A percentile compares a stretch with the other conserved stretches of the same genome.
Evolutionary conservation across 805 yeast species (phyloP).

Genomic region (Saccharomycopsis oosterbeekiorum): DNA sequence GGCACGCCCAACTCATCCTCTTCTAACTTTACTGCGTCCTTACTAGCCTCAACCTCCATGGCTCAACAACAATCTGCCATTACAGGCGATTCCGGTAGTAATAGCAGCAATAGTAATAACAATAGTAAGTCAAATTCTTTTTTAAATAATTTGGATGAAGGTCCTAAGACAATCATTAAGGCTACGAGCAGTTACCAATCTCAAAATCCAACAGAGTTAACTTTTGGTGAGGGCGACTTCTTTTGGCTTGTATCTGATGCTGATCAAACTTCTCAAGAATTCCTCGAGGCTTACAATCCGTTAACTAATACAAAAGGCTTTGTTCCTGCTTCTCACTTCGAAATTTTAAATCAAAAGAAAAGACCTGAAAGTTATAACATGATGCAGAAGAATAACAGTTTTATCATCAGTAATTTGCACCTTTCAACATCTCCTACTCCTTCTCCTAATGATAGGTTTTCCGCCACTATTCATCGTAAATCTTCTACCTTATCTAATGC

Average conservation of each 20-base stretch:
- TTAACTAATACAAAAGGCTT: conserved; percentile 65
- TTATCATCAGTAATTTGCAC: conserved; percentile 20
- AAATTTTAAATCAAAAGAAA: conserved; percentile 39
- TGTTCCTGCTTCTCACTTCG: conserved; percentile 82
- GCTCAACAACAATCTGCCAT: not conserved
- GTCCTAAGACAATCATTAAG: conserved; percentile 76
- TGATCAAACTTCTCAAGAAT: conserved; percentile 41
- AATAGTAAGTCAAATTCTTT: conserved; percentile 17
- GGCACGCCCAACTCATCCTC: conserved; percentile 15
- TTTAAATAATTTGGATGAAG: conserved; percentile 26
- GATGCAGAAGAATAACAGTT: conserved; percentile 20
- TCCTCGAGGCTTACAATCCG: conserved; percentile 89
- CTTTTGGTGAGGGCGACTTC: conserved; percentile 76
- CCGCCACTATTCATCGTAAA: conserved; percentile 1
- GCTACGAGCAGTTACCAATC: conserved; percentile 63
- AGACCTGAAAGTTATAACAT: conserved; percentile 23
- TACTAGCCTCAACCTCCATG: not conserved
- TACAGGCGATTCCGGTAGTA: not conserved
- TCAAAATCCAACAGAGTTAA: conserved; percentile 57
- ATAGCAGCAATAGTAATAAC: conserved; percentile 8
- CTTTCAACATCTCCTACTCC: conserved; percentile 20
- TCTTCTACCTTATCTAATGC: conserved; percentile 21
- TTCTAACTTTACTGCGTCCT: conserved; percentile 10
- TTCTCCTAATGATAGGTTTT: conserved; percentile 12
- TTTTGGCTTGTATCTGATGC: conserved; percentile 61